Base-by-base conservation (phyloP, 352 stramenopile genomes). In the Aphanomyces euteiches region DNA sequence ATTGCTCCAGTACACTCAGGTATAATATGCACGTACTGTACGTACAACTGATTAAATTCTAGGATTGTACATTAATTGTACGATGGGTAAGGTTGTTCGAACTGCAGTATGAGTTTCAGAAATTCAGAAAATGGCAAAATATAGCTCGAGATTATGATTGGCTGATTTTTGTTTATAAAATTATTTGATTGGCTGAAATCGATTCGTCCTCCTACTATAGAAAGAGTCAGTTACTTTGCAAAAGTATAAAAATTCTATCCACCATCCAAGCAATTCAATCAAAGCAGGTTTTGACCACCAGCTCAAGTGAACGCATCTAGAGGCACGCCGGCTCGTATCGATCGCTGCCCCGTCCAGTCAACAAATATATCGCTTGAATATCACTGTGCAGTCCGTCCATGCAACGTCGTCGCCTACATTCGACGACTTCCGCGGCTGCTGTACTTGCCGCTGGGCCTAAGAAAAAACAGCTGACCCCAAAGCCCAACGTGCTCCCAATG, bases 371-470 rank as follows among this genome's bases (percentile, higher is more conserved):
- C 43, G 43, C 43, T 50, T 50, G 43, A 50, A 50, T 12, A 50
- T 12, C 10, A n/a, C 43, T 50, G 10, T 2, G 17, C 43, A 50
- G 54, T 70, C 10, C 36, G 7, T 41, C 40, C 50, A 70, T 70
- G 64, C 64, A 70, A 64, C 64, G 64, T 54, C 64, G 64, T 64
- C 64, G 64, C 13, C 5, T 70, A 19, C 64, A 70, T 34, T 47
- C 64, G 54, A 47, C 64, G 64, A 63, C 54, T 61, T 47, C 64
- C n/a, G 21, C 47, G 38, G 40, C 37, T 54, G 17, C 48, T 15
- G 36, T 37, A 12, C 38, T 60, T 34, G 43, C 43, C 43, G 43
- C 43, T 12, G 48, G 36, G 47, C 36, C 48, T 8, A 70, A 53
- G 15, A 70, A 70, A 50, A 70, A 70, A 40, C 39, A 67, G 59